Evolutionary conservation across 2,329 filamentous ascomycete genomes (phyloP).

Genomic region (Emydomyces testavorans): DNA sequence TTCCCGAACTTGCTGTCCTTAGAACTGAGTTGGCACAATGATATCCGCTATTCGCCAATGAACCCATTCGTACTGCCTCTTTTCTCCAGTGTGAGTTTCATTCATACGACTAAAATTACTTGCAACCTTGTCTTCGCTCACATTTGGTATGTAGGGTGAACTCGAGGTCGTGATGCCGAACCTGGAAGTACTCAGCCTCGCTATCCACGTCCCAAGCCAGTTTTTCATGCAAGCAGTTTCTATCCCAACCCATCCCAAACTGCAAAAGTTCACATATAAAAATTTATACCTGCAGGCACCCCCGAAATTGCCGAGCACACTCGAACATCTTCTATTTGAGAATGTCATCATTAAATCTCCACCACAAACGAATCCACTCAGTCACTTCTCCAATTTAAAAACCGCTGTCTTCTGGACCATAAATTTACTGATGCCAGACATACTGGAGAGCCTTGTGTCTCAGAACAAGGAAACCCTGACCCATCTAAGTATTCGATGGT

Average conservation of each 20-base stretch:
- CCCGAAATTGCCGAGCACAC: background rate
- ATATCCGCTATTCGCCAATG: too few relatives aligned
- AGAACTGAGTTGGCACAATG: background rate
- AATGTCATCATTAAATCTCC: background rate
- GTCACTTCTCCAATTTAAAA: background rate
- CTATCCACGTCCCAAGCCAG: too few relatives aligned
- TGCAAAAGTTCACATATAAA: background rate
- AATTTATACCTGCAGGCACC: background rate
- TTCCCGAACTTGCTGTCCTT: background rate
- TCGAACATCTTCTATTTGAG: background rate
- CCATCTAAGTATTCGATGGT: background rate
- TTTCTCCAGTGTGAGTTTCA: background rate
- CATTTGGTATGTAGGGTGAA: background rate
- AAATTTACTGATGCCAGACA: background rate
- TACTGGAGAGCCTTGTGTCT: background rate
- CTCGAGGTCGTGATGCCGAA: conserved; percentile 1
- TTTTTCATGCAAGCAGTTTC: too few relatives aligned
- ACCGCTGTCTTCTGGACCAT: background rate
- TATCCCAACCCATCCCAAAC: background rate
- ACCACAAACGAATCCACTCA: background rate
- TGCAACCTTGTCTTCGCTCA: background rate
- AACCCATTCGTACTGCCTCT: background rate
- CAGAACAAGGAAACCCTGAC: background rate
- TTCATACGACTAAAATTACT: background rate
- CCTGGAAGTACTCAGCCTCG: background rate